Evolutionary conservation across 2,329 filamentous ascomycete genomes (phyloP), one percentile per base, ranked within the genome.

Genomic region (Sporothrix protearum): DNA sequence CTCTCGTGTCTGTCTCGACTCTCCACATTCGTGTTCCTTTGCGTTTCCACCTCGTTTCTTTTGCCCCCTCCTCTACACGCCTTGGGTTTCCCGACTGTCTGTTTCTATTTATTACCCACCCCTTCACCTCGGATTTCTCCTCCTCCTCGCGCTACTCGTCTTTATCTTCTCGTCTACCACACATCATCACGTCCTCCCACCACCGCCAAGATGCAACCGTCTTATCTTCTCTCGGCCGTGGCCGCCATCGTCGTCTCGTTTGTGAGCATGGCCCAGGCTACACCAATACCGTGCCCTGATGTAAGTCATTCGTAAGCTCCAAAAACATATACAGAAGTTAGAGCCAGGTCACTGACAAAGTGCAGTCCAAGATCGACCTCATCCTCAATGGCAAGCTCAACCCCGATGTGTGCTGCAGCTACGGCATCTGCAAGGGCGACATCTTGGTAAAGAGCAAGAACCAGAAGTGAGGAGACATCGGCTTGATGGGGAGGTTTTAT

Each of bases 391-490:
- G 85, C 69, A 77, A 82, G 36, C 79, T 85, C 72, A 80, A 81
- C 25, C 81, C 84, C n/a, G 82, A 85, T 36, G 82, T 79, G 14
- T 87, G 85, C 77, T 87, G 85, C 77, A 83, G 83, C n/a, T 86
- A 87, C 73, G 85, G 85, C 67, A 79, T 79, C 45, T 87, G 85
- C 78, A 83, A 84, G 71, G 82, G 82, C 69, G 82, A 85, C 72
- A 83, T 86, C 64, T 83, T 86, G 57, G 76, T 85, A 69, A 74
- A 72, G 73, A 30, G 14, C 39, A 69, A 68, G 42, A 25, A 59
- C 14, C 47, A 42, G 45, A 33, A 64, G 42, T 55, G 55, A 68
- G 16, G 28, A 39, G 45, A 45, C 36, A 4, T 28, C 59, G 9
- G 7, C 12, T 42, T 22, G 3, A 45, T 22, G 59, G 36, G 33